Conservation (phyloP, 805 yeast species). For the Ogataea pilisensis region DNA sequence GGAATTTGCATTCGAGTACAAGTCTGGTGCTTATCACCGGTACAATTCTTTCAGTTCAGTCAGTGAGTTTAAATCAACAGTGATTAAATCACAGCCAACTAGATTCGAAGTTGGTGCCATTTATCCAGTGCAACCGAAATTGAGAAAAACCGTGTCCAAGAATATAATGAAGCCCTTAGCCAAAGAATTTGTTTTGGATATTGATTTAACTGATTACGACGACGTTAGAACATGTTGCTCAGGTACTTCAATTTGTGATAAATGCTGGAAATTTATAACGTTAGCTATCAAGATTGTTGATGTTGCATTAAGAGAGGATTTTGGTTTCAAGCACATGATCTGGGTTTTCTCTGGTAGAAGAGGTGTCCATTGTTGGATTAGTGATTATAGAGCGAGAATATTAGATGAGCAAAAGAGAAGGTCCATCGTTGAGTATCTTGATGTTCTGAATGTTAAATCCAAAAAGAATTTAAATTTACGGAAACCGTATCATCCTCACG, state of each 20-base stretch:
- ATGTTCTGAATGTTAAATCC: constrained; percentile 56
- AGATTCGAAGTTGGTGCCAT: constrained; percentile 96
- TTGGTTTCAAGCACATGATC: constrained; percentile 78
- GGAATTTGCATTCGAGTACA: constrained; percentile 88
- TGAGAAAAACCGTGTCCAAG: constrained; percentile 72
- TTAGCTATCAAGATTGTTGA: constrained; percentile 78
- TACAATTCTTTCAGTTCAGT: constrained; percentile 68
- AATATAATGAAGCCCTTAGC: constrained; percentile 72
- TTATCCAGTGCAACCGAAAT: constrained; percentile 82
- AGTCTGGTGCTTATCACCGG: constrained; percentile 85
- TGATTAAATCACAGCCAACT: constrained; percentile 70
- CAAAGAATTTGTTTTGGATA: constrained; percentile 92
- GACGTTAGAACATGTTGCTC: constrained; percentile 89
- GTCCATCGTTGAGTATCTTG: constrained; percentile 80
- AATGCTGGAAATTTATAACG: constrained; percentile 91
- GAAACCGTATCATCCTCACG: constrained; percentile 88
- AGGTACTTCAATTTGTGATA: constrained; percentile 76
- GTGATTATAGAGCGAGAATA: constrained; percentile 75
- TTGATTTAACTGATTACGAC: constrained; percentile 97
- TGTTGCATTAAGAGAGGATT: constrained; percentile 72
- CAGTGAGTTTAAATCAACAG: constrained; percentile 76
- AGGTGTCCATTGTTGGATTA: constrained; percentile 98
- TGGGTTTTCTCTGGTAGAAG: constrained; percentile 99
- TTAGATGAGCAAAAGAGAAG: constrained; percentile 71
- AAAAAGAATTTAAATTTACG: constrained; percentile 46